Evolutionary conservation across 2,329 filamentous ascomycete species (phyloP), one percentile per base, ranked within the genome.

Genomic region (Daldinia eschscholtzii): DNA sequence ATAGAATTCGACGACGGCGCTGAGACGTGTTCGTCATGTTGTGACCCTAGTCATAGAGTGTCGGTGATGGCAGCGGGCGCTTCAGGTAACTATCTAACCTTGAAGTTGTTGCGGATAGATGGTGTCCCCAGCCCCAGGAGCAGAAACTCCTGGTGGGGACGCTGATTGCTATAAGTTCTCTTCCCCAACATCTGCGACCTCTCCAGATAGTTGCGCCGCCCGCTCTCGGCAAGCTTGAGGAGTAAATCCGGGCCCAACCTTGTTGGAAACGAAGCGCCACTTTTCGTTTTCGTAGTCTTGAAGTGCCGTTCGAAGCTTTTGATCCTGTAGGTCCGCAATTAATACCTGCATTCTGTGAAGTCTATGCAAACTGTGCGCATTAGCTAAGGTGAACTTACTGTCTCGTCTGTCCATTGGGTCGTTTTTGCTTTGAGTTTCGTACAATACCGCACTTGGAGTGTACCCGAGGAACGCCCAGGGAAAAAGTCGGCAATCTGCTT

Each of bases 401-500:
- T 96, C 78, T 97, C 94, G 72, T 97, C 93, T 57, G 92, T 97
- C 94, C 94, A 98, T 76, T 93, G 89, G 12, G 93, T 97, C 42
- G 92, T 94, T 83, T 97, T 97, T 13, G 93, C 94, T 82, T 97
- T 97, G 59, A 97, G 84, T 81, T 97, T 97, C 48, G 94, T 97
- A 79, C 94, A 98, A 79, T 98, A 98, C 39, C 94, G 91, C 61
- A 98, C 94, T 80, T 98, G 94, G 68, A 98, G 82, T 33, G 94
- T 97, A 18, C 94, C 94, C 52, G 93, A 97, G 65, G 93, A 96
- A 65, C 94, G 87, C 1, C 94, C 94, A 0, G 94, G 94, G 75
- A 98, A 98, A 81, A 97, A 97, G 77, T 97, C 94, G 64, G 94
- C 93, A 76, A 98, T 98, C 84, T 98, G 94, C 82, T 97, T 97